These are phyloP conservation scores for Russula brevipes DNA, from an alignment of 768 basidiomycete species.

Conservation along the genomic window DNA sequence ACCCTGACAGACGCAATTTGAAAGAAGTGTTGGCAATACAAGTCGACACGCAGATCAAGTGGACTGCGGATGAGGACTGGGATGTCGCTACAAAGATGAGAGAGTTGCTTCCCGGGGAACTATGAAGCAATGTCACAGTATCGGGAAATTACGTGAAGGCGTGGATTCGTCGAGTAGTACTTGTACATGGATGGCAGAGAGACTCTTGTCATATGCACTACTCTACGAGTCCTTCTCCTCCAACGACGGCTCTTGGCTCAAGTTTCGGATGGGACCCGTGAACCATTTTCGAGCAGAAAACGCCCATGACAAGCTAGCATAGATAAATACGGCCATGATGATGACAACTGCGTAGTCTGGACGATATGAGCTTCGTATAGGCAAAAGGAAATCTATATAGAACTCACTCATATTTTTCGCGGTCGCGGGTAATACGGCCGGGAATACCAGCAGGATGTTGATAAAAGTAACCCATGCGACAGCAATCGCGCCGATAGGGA, in stretches of 20 bases:
- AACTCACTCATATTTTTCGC: constrained; percentile 24
- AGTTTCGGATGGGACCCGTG: constrained; percentile 54
- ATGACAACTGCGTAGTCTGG: constrained; percentile 67
- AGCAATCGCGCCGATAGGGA: constrained; percentile 55
- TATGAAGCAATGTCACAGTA: constrained; percentile 24
- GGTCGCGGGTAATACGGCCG: background rate
- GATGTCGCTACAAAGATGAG: constrained; percentile 41
- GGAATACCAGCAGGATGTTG: constrained; percentile 51
- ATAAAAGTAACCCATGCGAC: constrained; percentile 66
- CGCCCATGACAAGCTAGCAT: constrained; percentile 59
- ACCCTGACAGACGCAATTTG: constrained; percentile 26
- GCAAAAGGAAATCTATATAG: background rate
- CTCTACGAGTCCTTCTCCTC: background rate
- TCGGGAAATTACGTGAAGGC: background rate
- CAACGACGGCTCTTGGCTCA: constrained; percentile 6
- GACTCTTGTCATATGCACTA: background rate
- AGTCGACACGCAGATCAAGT: constrained; percentile 47
- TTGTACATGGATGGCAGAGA: too few relatives aligned
- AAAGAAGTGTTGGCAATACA: constrained; percentile 44
- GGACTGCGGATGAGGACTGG: constrained; percentile 55
- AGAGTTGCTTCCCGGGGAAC: constrained; percentile 33
- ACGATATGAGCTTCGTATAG: constrained; percentile 6
- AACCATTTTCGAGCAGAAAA: constrained; percentile 69
- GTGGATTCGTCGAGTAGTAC: background rate
- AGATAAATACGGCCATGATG: constrained; percentile 58